Evolutionary conservation across 2,329 filamentous ascomycete genomes (phyloP).

Genomic region (Herpotrichia juniperi): DNA sequence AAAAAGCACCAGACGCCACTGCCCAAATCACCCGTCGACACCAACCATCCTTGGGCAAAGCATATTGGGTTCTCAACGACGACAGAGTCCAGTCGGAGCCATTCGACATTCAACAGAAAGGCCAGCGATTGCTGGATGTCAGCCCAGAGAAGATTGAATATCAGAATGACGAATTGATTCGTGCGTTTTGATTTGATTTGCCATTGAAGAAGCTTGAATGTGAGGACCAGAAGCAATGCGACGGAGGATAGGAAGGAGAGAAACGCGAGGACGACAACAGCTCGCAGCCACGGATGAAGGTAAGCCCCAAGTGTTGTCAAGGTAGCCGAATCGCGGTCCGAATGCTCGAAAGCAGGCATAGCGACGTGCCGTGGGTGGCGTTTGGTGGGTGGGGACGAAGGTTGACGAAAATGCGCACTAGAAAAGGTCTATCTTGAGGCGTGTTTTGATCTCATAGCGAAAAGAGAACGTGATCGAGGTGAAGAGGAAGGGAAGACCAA

Average conservation of each 20-base stretch:
- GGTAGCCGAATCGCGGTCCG: slow-evolving; percentile 35
- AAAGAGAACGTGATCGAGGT: background rate
- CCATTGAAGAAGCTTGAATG: slow-evolving; percentile 53
- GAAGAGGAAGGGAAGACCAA: background rate
- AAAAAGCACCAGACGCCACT: slow-evolving; percentile 70
- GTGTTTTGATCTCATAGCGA: slow-evolving; percentile 12
- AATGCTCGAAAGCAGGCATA: slow-evolving; percentile 26
- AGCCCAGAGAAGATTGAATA: slow-evolving; percentile 72
- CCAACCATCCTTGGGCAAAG: slow-evolving; percentile 70
- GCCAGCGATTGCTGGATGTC: slow-evolving; percentile 70
- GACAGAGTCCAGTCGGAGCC: slow-evolving; percentile 62
- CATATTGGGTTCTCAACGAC: slow-evolving; percentile 62
- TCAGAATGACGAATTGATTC: slow-evolving; percentile 73
- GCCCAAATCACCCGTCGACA: slow-evolving; percentile 69
- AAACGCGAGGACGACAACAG: slow-evolving; percentile 54
- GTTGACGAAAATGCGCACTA: slow-evolving; percentile 10
- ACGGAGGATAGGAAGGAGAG: slow-evolving; percentile 54
- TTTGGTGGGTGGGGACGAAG: slow-evolving; percentile 4
- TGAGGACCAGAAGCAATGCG: slow-evolving; percentile 52
- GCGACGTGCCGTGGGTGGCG: background rate
- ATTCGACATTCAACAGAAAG: slow-evolving; percentile 67
- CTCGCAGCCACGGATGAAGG: slow-evolving; percentile 51
- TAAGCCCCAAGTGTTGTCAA: slow-evolving; percentile 38
- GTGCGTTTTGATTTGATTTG: slow-evolving; percentile 41
- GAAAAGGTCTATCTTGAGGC: background rate